Percentiles rank a stretch among this genome's conserved stretches.
phyloP scores from a whole-genome alignment of 352 stramenopile genomes.

The Globisporangium alternatum region DNA sequence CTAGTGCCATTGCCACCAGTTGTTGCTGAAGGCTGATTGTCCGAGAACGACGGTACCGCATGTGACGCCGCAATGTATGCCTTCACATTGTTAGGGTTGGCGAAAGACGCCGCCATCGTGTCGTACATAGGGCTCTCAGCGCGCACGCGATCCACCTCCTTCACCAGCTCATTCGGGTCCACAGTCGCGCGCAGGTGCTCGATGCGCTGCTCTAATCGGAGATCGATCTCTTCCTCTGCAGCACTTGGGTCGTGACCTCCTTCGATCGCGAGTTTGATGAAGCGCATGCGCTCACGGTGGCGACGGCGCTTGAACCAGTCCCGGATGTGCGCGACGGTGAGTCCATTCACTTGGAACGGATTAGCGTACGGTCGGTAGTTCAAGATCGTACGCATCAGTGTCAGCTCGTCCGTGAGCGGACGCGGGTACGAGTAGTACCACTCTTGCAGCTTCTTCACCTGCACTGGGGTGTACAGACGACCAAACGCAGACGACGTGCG shows the following conservation, averaged over 20 bases:
- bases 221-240: constrained; percentile 74
- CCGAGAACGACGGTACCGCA: constrained; percentile 40
- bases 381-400: constrained; percentile 80
- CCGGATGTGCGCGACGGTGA: constrained; percentile 68
- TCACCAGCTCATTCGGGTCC: constrained; percentile 79
- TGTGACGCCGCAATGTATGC: constrained; percentile 57
- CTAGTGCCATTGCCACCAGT: not conserved
- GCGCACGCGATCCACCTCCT: constrained; percentile 70
- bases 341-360: constrained; percentile 50
- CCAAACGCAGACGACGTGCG: constrained; percentile 50
- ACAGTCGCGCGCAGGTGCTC: constrained; percentile 59
- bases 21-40: constrained; percentile 26
- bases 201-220: constrained; percentile 78
- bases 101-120: constrained; percentile 63
- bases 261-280: constrained; percentile 72
- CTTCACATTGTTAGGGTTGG: constrained; percentile 50
- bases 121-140: constrained; percentile 65
- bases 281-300: constrained; percentile 75
- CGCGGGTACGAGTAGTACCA: constrained; percentile 85
- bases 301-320: constrained; percentile 87
- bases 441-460: constrained; percentile 79
- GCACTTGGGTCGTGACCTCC: constrained; percentile 49
- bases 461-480: constrained; percentile 53
- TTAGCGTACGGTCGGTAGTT: constrained; percentile 80
- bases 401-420: constrained; percentile 74